Evolutionary conservation across 192 early-diverging fungal species (phyloP).

Genomic region (Dimargaris xerosporica): DNA sequence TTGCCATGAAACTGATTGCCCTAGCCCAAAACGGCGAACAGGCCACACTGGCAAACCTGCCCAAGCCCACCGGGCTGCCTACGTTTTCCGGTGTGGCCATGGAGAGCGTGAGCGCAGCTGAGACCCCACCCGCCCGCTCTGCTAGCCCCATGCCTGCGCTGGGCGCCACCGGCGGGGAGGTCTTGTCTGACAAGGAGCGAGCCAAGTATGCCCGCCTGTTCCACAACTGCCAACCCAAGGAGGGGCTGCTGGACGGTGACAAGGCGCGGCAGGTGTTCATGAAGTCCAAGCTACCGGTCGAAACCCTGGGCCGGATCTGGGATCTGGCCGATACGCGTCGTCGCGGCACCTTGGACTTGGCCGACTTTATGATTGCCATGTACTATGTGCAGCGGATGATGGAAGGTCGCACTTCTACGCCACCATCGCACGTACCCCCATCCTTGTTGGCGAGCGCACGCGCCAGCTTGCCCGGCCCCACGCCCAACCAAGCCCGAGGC

Average conservation of each 20-base stretch:
- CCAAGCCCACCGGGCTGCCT: conserved; percentile 33
- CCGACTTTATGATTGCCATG: conserved; percentile 87
- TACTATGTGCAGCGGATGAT: conserved; percentile 67
- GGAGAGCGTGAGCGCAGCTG: conserved; percentile 4
- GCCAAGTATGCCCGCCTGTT: conserved; percentile 49
- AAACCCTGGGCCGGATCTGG: conserved; percentile 73
- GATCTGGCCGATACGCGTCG: conserved; percentile 57
- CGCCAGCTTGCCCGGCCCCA: conserved; percentile 11
- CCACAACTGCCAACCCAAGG: conserved; percentile 32
- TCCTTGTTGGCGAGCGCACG: conserved; percentile 27
- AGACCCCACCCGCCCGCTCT: neutral
- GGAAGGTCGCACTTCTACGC: conserved; percentile 43
- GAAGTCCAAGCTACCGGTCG: conserved; percentile 64
- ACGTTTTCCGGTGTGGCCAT: conserved; percentile 38
- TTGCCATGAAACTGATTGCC: conserved; percentile 80
- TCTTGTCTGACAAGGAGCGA: conserved; percentile 28
- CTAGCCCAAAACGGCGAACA: conserved; percentile 59
- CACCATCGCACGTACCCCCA: conserved; percentile 57
- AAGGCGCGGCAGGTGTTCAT: conserved; percentile 58
- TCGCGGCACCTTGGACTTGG: conserved; percentile 52
- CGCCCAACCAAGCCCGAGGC: conserved; percentile 17
- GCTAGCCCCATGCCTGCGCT: too few species aligned
- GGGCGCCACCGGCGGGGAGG: neutral
- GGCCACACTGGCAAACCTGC: conserved; percentile 29
- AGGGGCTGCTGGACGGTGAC: conserved; percentile 44